A percentile compares a stretch with the other conserved stretches of the same genome.
phyloP scores from a whole-genome alignment of 495 filamentous ascomycete genomes.

The Hyphodiscus hymeniophilus region DNA sequence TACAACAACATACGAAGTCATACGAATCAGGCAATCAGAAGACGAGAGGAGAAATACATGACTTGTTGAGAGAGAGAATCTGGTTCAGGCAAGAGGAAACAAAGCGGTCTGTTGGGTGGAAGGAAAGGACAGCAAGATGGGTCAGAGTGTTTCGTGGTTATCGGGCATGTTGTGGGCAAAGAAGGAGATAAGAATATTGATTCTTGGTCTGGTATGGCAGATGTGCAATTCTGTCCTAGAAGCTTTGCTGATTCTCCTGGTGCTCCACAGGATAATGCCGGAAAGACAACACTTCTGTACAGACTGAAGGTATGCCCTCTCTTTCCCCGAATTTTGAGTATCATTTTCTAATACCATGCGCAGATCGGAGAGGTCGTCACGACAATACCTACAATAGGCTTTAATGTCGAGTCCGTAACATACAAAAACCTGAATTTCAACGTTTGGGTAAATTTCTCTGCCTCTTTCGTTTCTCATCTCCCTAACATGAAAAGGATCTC shows the following conservation, averaged over 20 bases:
- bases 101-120: slow-evolving; percentile 1
- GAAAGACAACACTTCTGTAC: slow-evolving; percentile 95
- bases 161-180: slow-evolving; percentile 73
- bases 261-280: slow-evolving; percentile 78
- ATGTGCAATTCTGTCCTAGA: no score
- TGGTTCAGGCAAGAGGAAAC: background rate
- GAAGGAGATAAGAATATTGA: slow-evolving; percentile 96
- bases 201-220: slow-evolving; percentile 72
- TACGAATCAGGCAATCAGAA: no score
- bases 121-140: slow-evolving; percentile 50
- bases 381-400: slow-evolving; percentile 97
- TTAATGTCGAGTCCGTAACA: slow-evolving; percentile 96
- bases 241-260: no score
- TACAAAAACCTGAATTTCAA: slow-evolving; percentile 98
- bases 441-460: slow-evolving; percentile 64
- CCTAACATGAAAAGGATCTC: slow-evolving; percentile 54
- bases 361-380: slow-evolving; percentile 98
- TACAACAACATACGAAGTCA: no score
- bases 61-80: background rate
- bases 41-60: background rate
- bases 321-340: slow-evolving; percentile 10
- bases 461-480: background rate
- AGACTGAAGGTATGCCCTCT: slow-evolving; percentile 67
- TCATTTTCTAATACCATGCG: slow-evolving; percentile 7
- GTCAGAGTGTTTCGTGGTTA: slow-evolving; percentile 70